A percentile compares a stretch with the other conserved stretches of the same genome.
Conservation (phyloP, 257 asterid genomes). For the Solanum pinnatisectum region DNA sequence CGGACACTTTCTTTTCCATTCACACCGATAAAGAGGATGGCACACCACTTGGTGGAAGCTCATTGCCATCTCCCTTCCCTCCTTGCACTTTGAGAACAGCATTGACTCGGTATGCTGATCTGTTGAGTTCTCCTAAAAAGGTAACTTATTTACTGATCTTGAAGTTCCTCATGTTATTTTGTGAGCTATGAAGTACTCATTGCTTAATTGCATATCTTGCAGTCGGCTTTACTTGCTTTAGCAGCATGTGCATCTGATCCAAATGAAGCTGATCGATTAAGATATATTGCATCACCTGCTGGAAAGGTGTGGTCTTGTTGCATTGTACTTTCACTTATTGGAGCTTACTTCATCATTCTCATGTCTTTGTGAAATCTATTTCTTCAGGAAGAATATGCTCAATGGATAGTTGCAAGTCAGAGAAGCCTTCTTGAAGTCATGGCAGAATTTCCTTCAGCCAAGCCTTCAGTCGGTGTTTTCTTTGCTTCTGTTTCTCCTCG, state of each 20-base stretch:
- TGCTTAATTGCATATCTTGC: conserved; percentile 7
- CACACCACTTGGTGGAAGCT: conserved; percentile 53
- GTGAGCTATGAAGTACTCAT: background rate
- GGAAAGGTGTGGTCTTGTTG: conserved; percentile 68
- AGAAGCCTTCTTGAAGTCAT: conserved; percentile 92
- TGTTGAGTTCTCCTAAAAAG: conserved; percentile 82
- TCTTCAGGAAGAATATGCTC: conserved; percentile 87
- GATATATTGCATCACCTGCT: conserved; percentile 81
- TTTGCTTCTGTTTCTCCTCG: conserved; percentile 93
- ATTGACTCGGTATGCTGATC: conserved; percentile 75
- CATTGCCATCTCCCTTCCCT: conserved; percentile 77
- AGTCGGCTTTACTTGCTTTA: conserved; percentile 72
- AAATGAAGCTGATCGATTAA: conserved; percentile 73
- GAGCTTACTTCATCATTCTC: conserved; percentile 3
- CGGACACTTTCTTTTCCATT: conserved; percentile 75
- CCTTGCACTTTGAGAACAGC: conserved; percentile 95
- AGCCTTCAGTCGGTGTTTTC: conserved; percentile 93
- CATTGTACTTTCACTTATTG: background rate
- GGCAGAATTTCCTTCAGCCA: conserved; percentile 88
- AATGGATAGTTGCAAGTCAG: conserved; percentile 65
- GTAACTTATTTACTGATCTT: conserved; percentile 16
- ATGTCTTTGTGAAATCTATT: background rate
- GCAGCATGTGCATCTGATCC: conserved; percentile 82
- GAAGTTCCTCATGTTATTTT: background rate
- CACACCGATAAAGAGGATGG: conserved; percentile 81